Conservation (phyloP, 345 rosid genomes). For the Kernera saxatilis region DNA sequence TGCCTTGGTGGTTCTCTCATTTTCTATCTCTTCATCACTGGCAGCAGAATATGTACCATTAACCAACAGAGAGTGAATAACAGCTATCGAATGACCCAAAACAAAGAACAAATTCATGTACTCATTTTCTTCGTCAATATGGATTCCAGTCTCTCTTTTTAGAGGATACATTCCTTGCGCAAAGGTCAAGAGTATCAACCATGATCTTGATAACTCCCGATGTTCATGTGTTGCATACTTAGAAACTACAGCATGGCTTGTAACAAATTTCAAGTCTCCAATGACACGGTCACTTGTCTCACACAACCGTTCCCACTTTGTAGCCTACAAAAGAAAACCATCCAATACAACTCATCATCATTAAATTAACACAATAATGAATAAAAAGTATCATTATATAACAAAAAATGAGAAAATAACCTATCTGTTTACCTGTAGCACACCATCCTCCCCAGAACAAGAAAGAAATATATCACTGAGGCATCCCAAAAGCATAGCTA, state of each 20-base stretch:
- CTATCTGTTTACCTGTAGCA: constrained; percentile 50
- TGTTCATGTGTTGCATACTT: constrained; percentile 57
- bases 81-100: constrained; percentile 57
- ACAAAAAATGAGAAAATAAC: constrained; percentile 7
- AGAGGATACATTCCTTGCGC: constrained; percentile 81
- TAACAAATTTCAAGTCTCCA: constrained; percentile 76
- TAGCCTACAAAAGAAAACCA: constrained; percentile 43
- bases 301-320: constrained; percentile 58
- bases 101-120: constrained; percentile 48
- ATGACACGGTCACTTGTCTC: constrained; percentile 63
- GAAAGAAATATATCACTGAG: constrained; percentile 56
- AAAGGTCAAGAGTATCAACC: constrained; percentile 76
- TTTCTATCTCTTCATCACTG: constrained; percentile 35
- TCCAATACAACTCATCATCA: constrained; percentile 5
- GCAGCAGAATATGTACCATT: constrained; percentile 67
- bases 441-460: constrained; percentile 74
- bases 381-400: background rate
- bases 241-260: constrained; percentile 69
- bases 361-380: background rate
- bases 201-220: constrained; percentile 55
- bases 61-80: constrained; percentile 67
- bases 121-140: constrained; percentile 68
- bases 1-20: constrained; percentile 26
- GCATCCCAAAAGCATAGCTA: constrained; percentile 68
- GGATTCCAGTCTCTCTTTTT: constrained; percentile 84